A percentile compares a stretch with the other conserved stretches of the same genome.
Evolutionary conservation across 768 basidiomycete species (phyloP).

Genomic region (Tulasnella calospora): DNA sequence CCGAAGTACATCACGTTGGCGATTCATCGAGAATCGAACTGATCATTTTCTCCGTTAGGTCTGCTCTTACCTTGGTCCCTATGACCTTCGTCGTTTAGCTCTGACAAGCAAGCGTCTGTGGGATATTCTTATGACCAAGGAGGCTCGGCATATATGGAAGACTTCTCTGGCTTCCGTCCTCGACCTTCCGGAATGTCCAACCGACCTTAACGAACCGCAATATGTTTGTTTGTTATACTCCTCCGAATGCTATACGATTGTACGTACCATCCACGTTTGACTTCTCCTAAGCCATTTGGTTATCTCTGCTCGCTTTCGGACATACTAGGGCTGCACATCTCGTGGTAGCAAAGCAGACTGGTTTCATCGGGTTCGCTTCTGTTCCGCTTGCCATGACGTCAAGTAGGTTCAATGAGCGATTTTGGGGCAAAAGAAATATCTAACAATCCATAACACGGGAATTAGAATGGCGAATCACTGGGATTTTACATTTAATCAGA

Average conservation of each 20-base stretch:
- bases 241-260: conserved; percentile 11
- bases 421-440: neutral
- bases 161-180: neutral
- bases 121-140: conserved; percentile 13
- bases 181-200: conserved; percentile 23
- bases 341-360: conserved; percentile 1
- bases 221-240: conserved; percentile 25
- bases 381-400: neutral
- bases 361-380: conserved; percentile 4
- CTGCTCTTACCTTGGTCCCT: conserved; percentile 9
- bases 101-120: conserved; percentile 17
- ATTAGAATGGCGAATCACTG: neutral
- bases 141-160: conserved; percentile 11
- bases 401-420: neutral
- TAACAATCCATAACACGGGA: neutral
- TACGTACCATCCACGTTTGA: neutral
- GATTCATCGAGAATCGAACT: neutral
- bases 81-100: conserved; percentile 23
- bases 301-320: neutral
- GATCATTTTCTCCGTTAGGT: conserved; percentile 2
- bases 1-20: conserved; percentile 10
- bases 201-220: conserved; percentile 24
- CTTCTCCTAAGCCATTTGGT: neutral
- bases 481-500: neutral
- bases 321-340: neutral